Conservation (phyloP, 208 protist genomes). For the Wallacemonas sp. region DNA sequence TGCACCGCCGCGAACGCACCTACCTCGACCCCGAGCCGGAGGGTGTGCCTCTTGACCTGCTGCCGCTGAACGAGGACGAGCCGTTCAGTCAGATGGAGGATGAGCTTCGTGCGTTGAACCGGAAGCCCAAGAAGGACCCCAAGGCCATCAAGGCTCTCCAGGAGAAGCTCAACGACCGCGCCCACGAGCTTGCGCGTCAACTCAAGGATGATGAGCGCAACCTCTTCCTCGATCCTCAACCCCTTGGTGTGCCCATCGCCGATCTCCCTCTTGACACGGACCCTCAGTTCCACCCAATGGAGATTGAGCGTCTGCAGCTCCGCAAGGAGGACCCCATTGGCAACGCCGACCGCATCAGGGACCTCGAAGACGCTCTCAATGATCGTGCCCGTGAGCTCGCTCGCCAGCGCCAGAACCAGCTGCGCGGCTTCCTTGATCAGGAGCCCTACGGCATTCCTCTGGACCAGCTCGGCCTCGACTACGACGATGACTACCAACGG, state of each 20-base stretch:
- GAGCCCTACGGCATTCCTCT: slow-evolving; percentile 70
- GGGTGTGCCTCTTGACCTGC: slow-evolving; percentile 55
- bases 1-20: slow-evolving; percentile 53
- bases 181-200: slow-evolving; percentile 60
- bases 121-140: slow-evolving; percentile 42
- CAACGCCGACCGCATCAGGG: slow-evolving; percentile 40
- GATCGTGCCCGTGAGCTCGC: slow-evolving; percentile 59
- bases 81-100: slow-evolving; percentile 52
- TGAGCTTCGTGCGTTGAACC: slow-evolving; percentile 58
- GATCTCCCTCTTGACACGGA: slow-evolving; percentile 73
- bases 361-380: slow-evolving; percentile 66
- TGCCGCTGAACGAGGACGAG: slow-evolving; percentile 68
- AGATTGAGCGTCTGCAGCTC: slow-evolving; percentile 56
- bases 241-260: slow-evolving; percentile 49
- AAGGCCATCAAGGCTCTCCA: slow-evolving; percentile 40
- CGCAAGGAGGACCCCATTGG: slow-evolving; percentile 45
- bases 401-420: slow-evolving; percentile 26
- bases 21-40: slow-evolving; percentile 68
- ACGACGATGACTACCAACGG: slow-evolving; percentile 46
- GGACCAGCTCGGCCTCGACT: slow-evolving; percentile 63
- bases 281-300: slow-evolving; percentile 49
- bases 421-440: slow-evolving; percentile 59
- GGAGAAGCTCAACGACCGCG: slow-evolving; percentile 50
- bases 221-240: slow-evolving; percentile 63
- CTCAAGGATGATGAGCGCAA: slow-evolving; percentile 73